Evolutionary conservation across 768 basidiomycete species (phyloP), one percentile per base, ranked within the genome.

Genomic region (Podaxis sp.): DNA sequence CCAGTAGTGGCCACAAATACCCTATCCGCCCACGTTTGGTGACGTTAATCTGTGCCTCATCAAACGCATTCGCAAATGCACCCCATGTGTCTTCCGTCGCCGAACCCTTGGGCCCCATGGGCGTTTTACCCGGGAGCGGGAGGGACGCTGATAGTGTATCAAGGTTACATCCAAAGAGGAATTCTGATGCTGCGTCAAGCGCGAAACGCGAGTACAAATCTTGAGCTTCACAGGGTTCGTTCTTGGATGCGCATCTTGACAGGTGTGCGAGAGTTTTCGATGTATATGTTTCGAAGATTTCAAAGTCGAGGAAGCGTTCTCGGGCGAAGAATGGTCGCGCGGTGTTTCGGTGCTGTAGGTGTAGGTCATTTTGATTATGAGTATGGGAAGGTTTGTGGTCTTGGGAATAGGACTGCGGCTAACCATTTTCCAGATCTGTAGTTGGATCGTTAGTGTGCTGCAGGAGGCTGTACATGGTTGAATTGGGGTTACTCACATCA

Each of bases 241-340:
- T 64, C 0, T 72, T 62, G 16, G 73, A 63, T 21, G 77, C 71
- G 14, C 77, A 66, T 6, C 74, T 64, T 13, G 80, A 78, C n/a
- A 88, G 67, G 57, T 83, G 74, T 4, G 77, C 71, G 3, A 88
- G 61, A 0, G 83, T 80, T n/a, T 74, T 76, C 23, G 69, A 62
- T 6, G 79, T 73, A 62, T 87, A 79, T 46, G 72, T 74, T 64
- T 90, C 87, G 66, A 90, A 89, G 47, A 83, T 75, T 16, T 87
- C 82, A 55, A 88, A 88, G 66, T 91, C 88, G 6, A 83, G 80
- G 46, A 86, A 81, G 28, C 89, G 82, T 61, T 90, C 88, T n/a
- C 81, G 79, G 13, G 87, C 82, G 67, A 91, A 90, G 73, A 89
- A 91, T 3, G 89, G 89, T 4, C 89, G 83, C 2, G 88, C 82